Conservation (phyloP, 164 flowering plant species). For the Magnolia sinica region DNA sequence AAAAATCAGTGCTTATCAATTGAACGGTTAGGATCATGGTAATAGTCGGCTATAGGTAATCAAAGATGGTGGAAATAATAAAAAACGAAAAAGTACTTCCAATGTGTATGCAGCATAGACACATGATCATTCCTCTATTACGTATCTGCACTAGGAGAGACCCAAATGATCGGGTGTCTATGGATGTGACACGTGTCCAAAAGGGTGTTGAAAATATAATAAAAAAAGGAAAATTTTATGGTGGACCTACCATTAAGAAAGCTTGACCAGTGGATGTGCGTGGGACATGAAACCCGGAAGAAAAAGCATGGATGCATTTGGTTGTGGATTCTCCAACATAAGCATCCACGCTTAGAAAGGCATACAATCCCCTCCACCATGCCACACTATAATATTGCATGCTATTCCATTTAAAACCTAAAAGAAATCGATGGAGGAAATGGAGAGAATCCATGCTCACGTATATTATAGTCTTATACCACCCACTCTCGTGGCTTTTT, state of each 20-base stretch:
- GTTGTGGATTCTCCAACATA: slow-evolving; percentile 90
- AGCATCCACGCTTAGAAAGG: slow-evolving; percentile 79
- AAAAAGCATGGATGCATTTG: slow-evolving; percentile 55
- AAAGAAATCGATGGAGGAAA: slow-evolving; percentile 18
- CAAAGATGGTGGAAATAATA: too few species aligned
- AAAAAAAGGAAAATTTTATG: too few species aligned
- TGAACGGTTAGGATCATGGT: too few species aligned
- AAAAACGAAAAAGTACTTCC: too few species aligned
- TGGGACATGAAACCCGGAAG: slow-evolving; percentile 39
- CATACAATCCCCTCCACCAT: slow-evolving; percentile 31
- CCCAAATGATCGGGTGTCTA: background rate
- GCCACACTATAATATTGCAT: slow-evolving; percentile 30
- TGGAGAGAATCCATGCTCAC: slow-evolving; percentile 32
- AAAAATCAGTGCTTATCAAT: too few species aligned
- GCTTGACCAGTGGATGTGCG: slow-evolving; percentile 24
- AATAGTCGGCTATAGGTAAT: too few species aligned
- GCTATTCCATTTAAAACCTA: slow-evolving; percentile 17
- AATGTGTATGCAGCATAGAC: too few species aligned
- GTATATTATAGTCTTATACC: background rate
- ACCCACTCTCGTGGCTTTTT: slow-evolving; percentile 8
- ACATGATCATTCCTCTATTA: too few species aligned
- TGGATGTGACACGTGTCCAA: background rate
- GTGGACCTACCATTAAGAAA: slow-evolving; percentile 13
- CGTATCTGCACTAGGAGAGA: too few species aligned
- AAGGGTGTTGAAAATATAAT: background rate